These are phyloP conservation scores for Drechslerella stenobrocha DNA, from an alignment of 2,329 filamentous ascomycete species.

Conservation along the genomic window DNA sequence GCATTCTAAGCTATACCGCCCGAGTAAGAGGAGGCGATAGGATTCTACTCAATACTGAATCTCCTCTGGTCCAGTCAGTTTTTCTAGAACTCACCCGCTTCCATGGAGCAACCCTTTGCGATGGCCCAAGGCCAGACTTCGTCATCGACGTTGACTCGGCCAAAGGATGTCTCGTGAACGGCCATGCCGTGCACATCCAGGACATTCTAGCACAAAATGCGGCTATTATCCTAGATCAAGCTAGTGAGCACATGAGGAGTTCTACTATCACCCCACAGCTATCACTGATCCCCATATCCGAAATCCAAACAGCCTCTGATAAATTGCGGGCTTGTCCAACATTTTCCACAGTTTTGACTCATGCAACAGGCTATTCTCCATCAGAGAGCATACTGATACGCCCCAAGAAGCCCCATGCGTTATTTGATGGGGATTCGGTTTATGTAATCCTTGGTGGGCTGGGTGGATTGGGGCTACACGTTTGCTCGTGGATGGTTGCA, in stretches of 20 bases:
- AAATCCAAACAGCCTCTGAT: slow-evolving; percentile 10
- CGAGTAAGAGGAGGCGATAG: slow-evolving; percentile 10
- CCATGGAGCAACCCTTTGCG: slow-evolving; percentile 2
- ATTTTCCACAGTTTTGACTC: slow-evolving; percentile 10
- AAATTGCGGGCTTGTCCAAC: background rate
- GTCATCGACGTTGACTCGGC: slow-evolving; percentile 2
- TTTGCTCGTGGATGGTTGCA: slow-evolving; percentile 17
- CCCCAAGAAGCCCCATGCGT: background rate
- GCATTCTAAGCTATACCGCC: slow-evolving; percentile 10
- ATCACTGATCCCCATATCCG: slow-evolving; percentile 4
- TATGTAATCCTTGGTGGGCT: slow-evolving; percentile 26
- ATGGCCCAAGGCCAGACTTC: slow-evolving; percentile 9
- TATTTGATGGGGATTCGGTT: slow-evolving; percentile 10
- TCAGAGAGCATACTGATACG: slow-evolving; percentile 11
- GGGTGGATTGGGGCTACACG: slow-evolving; percentile 18
- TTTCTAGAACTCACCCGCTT: background rate
- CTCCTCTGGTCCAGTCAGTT: background rate
- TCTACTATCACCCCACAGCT: slow-evolving; percentile 1
- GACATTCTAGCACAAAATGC: slow-evolving; percentile 7
- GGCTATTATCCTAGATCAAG: slow-evolving; percentile 5
- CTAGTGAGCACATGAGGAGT: slow-evolving; percentile 2
- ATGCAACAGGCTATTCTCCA: background rate
- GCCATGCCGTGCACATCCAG: background rate
- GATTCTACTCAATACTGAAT: slow-evolving; percentile 8
- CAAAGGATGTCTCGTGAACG: slow-evolving; percentile 17